A percentile compares a stretch with the other conserved stretches of the same genome.
phyloP scores from a whole-genome alignment of 176 grass and related monocot genomes.

The Olyra latifolia region DNA sequence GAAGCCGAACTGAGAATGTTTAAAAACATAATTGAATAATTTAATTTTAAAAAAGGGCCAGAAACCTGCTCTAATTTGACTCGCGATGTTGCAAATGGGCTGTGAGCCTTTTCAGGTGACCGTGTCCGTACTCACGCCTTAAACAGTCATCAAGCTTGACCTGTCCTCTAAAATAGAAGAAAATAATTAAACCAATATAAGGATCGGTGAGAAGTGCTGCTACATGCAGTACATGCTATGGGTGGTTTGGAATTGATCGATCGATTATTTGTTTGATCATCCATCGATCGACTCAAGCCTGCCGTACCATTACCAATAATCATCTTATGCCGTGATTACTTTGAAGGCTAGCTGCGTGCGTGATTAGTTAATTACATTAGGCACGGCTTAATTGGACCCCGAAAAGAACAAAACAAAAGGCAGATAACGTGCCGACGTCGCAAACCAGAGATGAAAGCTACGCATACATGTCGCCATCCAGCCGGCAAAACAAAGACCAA shows the following conservation, averaged over 20 bases:
- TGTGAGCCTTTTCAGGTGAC: too few relatives aligned
- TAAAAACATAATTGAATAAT: too few relatives aligned
- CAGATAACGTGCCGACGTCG: constrained; percentile 6
- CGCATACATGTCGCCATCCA: not conserved
- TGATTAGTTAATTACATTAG: not conserved
- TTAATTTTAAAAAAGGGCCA: too few relatives aligned
- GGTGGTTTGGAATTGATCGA: not conserved
- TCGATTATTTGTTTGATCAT: too few relatives aligned
- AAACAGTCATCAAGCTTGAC: too few relatives aligned
- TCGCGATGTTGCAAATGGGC: too few relatives aligned
- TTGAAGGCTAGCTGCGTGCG: not conserved
- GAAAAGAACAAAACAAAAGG: not conserved
- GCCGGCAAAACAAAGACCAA: not conserved
- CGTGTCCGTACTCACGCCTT: too few relatives aligned
- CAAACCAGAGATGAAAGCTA: not conserved
- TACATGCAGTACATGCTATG: not conserved
- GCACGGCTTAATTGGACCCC: not conserved
- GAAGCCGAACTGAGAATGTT: too few relatives aligned
- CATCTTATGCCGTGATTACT: not conserved
- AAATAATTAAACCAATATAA: too few relatives aligned
- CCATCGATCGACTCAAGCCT: not conserved
- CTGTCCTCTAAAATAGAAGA: too few relatives aligned
- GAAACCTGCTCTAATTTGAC: too few relatives aligned
- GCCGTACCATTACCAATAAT: not conserved
- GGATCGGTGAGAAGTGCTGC: too few relatives aligned